phyloP scores from a whole-genome alignment of 441 rosid species.

The Isatis lusitanica region DNA sequence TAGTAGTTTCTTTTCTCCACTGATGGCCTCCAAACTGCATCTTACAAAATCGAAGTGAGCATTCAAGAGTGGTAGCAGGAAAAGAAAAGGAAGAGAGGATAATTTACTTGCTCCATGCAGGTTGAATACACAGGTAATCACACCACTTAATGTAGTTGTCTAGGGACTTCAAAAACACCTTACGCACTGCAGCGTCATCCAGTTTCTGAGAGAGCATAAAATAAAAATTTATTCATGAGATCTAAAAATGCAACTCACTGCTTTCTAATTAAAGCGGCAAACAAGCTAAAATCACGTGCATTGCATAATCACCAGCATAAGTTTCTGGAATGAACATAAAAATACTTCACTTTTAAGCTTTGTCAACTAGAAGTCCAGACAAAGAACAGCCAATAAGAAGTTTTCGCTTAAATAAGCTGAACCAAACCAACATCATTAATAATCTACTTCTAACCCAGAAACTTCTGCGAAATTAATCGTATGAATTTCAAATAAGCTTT shows the following conservation, averaged over 20 bases:
- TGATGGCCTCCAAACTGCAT: slow-evolving; percentile 78
- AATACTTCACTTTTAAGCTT: not conserved
- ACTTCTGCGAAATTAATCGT: slow-evolving; percentile 2
- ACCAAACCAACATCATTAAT: not conserved
- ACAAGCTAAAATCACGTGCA: slow-evolving; percentile 3
- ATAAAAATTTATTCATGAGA: slow-evolving; percentile 8
- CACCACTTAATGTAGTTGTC: slow-evolving; percentile 96
- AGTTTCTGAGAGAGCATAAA: slow-evolving; percentile 54
- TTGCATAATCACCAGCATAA: slow-evolving; percentile 11
- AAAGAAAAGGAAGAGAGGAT: slow-evolving; percentile 28
- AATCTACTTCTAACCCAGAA: not conserved
- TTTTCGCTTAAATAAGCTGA: not conserved
- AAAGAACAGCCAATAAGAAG: not conserved
- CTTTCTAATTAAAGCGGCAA: not conserved
- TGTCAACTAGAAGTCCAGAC: not conserved
- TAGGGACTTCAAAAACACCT: slow-evolving; percentile 76
- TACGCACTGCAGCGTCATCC: slow-evolving; percentile 77
- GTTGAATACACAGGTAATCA: slow-evolving; percentile 77
- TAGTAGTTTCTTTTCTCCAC: slow-evolving; percentile 83
- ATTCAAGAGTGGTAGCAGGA: slow-evolving; percentile 19
- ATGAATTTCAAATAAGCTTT: slow-evolving; percentile 6
- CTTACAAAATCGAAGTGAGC: slow-evolving; percentile 22
- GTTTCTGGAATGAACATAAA: slow-evolving; percentile 10
- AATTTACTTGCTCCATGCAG: slow-evolving; percentile 87
- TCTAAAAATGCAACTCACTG: slow-evolving; percentile 1